Base-by-base conservation (phyloP, 2,329 filamentous ascomycete species). In the Harringtonia lauricola region DNA sequence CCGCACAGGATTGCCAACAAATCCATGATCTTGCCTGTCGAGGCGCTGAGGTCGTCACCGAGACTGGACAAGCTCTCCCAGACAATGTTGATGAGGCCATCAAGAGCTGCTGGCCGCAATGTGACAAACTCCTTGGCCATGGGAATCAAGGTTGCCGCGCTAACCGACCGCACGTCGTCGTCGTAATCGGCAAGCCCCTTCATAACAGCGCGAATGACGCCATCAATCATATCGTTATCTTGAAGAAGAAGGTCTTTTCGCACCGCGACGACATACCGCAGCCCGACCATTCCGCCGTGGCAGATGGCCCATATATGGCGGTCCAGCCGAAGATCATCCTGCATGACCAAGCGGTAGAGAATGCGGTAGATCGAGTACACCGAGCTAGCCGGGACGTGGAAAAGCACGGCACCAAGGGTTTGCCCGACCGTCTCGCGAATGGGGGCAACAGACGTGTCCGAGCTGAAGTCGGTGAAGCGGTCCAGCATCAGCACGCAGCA, bases 11-110 rank as follows among this genome's bases (percentile, higher is more conserved):
- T 96, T 14, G 94, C 92, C 17, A 98, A 72, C 34, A 98, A 75
- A 60, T 98, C 94, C 94, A 98, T 98, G 43, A 98, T 94, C 45
- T 88, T 94, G 39, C 92, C 92, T 10, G 94, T 98, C 60, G 92
- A 96, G 4, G 92, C 92, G 60, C 89, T 96, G 17, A 98, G 72
- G 58, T 98, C 92, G 58, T 98, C 92, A 51, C 90, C 89, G n/a
- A 98, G 70, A 58, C 94, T 94, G 4, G 90, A 94, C 21, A 98
- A 70, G 65, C 92, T 96, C 57, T 94, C 86, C 92, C 92, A 98
- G 24, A 98, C 89, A 47, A 96, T 94, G 57, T 85, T 83, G 61
- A 95, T 94, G 33, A 98, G 76, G 26, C 76, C 73, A 49, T 89
- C 81, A 28, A 98, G 71, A 36, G 86, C 81, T 29, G 72, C 72